These are phyloP conservation scores for Pichia sp. DNA, from an alignment of 1,139 yeast species.

Conservation along the genomic window DNA sequence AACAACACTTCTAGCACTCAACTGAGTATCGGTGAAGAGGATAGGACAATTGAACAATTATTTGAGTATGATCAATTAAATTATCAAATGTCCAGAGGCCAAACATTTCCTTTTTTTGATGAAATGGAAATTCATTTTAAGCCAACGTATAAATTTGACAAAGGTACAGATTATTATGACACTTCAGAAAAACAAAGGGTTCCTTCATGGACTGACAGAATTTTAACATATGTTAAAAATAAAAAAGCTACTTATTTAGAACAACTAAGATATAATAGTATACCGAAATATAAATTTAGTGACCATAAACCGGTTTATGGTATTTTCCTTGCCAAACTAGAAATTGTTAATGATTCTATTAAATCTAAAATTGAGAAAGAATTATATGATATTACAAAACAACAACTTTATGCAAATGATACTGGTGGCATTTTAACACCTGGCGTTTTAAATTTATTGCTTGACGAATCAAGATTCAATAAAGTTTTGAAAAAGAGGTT, in stretches of 20 bases:
- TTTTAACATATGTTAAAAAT: slow-evolving; percentile 41
- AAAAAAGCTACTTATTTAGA: slow-evolving; percentile 42
- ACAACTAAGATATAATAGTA: slow-evolving; percentile 61
- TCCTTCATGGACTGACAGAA: slow-evolving; percentile 97
- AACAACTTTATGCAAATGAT: slow-evolving; percentile 24
- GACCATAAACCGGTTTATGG: slow-evolving; percentile 95
- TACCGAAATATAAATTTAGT: slow-evolving; percentile 59
- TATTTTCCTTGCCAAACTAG: slow-evolving; percentile 58
- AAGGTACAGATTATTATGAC: slow-evolving; percentile 75
- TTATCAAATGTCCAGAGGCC: slow-evolving; percentile 73
- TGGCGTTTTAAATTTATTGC: slow-evolving; percentile 17
- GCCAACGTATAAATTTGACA: slow-evolving; percentile 93
- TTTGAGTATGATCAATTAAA: slow-evolving; percentile 76
- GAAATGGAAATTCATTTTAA: slow-evolving; percentile 75
- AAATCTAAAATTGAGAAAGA: slow-evolving; percentile 53
- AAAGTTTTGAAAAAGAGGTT: slow-evolving; percentile 37
- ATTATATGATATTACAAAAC: slow-evolving; percentile 48
- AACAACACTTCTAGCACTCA: slow-evolving; percentile 3
- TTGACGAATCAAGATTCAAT: slow-evolving; percentile 20
- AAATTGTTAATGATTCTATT: slow-evolving; percentile 59
- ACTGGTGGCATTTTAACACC: slow-evolving; percentile 3
- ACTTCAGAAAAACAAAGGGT: slow-evolving; percentile 86
- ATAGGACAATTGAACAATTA: slow-evolving; percentile 39
- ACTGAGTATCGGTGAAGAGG: slow-evolving; percentile 4
- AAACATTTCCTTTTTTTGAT: slow-evolving; percentile 73